A percentile compares a stretch with the other conserved stretches of the same genome.
These are phyloP conservation scores for Candida succiphila DNA, from an alignment of 805 yeast species.

Conservation along the genomic window DNA sequence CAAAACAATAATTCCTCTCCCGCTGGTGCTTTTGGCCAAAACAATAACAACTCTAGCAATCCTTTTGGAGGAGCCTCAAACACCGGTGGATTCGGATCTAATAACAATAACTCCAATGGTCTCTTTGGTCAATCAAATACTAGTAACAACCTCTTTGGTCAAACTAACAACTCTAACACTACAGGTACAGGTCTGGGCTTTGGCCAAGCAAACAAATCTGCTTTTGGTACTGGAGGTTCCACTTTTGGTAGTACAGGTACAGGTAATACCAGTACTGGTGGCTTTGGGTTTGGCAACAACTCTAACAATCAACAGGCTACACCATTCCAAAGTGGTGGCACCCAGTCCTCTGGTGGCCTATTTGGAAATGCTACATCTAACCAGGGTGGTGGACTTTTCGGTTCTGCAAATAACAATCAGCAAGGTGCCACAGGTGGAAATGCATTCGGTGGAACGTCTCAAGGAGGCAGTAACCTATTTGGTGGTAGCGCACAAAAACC, in stretches of 20 bases:
- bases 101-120: constrained; percentile 26
- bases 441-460: constrained; percentile 10
- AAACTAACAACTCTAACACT: constrained; percentile 12
- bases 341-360: constrained; percentile 18
- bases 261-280: constrained; percentile 8
- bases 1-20: constrained; percentile 5
- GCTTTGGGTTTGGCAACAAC: constrained; percentile 13
- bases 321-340: constrained; percentile 13
- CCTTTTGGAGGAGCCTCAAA: not conserved
- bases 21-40: constrained; percentile 20
- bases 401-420: constrained; percentile 1
- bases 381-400: constrained; percentile 8
- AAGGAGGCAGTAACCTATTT: too few relatives aligned
- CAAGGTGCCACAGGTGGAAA: constrained; percentile 11
- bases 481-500: too few relatives aligned
- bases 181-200: constrained; percentile 18
- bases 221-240: constrained; percentile 13
- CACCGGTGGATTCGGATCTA: constrained; percentile 1
- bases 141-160: constrained; percentile 18
- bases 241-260: constrained; percentile 13
- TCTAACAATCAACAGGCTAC: constrained; percentile 5
- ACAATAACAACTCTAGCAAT: constrained; percentile 2
- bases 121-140: constrained; percentile 23
- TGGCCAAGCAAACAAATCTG: constrained; percentile 1
- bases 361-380: constrained; percentile 14